Conservation (phyloP, 1,139 yeast genomes). For the Ogataea hybrid region DNA sequence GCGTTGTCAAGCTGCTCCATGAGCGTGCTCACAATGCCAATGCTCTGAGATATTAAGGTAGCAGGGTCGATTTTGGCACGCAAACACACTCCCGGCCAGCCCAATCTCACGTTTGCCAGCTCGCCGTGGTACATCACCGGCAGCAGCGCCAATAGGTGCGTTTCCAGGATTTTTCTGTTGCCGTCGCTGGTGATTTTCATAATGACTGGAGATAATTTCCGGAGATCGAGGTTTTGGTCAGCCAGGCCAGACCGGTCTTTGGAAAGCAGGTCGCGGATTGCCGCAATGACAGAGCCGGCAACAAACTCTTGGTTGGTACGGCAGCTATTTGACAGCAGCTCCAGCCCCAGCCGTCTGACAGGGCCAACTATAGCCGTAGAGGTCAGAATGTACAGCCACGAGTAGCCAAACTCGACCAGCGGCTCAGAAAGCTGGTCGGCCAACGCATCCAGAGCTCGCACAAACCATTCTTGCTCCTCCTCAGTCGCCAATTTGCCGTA, state of each 20-base stretch:
- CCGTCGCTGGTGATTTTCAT: conserved; percentile 40
- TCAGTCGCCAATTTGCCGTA: conserved; percentile 45
- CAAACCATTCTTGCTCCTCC: conserved; percentile 52
- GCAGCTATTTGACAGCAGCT: conserved; percentile 32
- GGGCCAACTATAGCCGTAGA: conserved; percentile 39
- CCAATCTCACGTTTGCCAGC: conserved; percentile 25
- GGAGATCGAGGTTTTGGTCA: conserved; percentile 30
- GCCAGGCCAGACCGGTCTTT: neutral
- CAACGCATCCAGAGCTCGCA: conserved; percentile 38
- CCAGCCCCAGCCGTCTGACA: conserved; percentile 36
- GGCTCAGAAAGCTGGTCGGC: conserved; percentile 17
- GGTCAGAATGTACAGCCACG: conserved; percentile 45
- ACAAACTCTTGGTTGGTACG: conserved; percentile 28
- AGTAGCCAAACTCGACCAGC: conserved; percentile 30
- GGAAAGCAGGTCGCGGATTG: conserved; percentile 30
- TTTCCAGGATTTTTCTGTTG: conserved; percentile 35
- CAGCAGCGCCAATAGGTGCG: conserved; percentile 46
- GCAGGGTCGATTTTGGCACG: conserved; percentile 67
- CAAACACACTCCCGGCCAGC: conserved; percentile 82
- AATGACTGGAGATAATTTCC: conserved; percentile 42
- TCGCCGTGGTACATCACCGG: conserved; percentile 53
- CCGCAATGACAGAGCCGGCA: conserved; percentile 28
- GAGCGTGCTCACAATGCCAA: conserved; percentile 36
- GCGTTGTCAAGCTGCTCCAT: conserved; percentile 20
- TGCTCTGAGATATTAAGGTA: conserved; percentile 42